These are phyloP conservation scores for Papilionanthe hybrid DNA, from an alignment of 116 monocot genomes.

Conservation along the genomic window DNA sequence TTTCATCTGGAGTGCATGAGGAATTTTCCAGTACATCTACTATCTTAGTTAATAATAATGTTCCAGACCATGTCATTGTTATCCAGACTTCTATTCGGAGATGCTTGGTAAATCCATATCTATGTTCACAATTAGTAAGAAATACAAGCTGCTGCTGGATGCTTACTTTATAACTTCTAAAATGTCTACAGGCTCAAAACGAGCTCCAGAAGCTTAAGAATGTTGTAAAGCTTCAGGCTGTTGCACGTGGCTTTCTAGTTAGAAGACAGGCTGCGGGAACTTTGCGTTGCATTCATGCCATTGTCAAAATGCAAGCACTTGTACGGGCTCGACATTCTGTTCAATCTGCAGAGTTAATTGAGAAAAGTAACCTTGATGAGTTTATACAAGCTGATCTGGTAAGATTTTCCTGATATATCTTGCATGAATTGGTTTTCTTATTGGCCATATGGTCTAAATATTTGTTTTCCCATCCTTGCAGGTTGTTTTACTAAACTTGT, in stretches of 20 bases:
- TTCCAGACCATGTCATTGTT: conserved; percentile 10
- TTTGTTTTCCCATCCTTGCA: neutral
- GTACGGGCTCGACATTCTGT: conserved; percentile 46
- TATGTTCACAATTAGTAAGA: neutral
- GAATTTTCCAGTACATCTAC: neutral
- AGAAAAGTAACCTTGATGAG: neutral
- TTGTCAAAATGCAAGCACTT: conserved; percentile 73
- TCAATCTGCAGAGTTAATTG: conserved; percentile 10
- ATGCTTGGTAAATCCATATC: conserved; percentile 18
- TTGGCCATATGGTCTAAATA: neutral
- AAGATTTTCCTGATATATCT: neutral
- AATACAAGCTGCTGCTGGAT: neutral
- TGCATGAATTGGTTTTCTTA: neutral
- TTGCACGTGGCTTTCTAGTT: conserved; percentile 64
- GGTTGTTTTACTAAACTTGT: neutral
- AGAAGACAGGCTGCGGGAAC: conserved; percentile 71
- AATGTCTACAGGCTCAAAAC: conserved; percentile 24
- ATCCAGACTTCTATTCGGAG: conserved; percentile 35
- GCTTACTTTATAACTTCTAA: neutral
- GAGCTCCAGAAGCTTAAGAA: conserved; percentile 24
- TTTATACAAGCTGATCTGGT: neutral
- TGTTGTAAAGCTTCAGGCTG: conserved; percentile 56
- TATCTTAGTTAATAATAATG: neutral
- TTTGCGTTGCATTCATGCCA: conserved; percentile 69
- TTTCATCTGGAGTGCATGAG: conserved; percentile 4